These are phyloP conservation scores for Fusarium sp. DNA, from an alignment of 2,329 filamentous ascomycete genomes.

Conservation along the genomic window DNA sequence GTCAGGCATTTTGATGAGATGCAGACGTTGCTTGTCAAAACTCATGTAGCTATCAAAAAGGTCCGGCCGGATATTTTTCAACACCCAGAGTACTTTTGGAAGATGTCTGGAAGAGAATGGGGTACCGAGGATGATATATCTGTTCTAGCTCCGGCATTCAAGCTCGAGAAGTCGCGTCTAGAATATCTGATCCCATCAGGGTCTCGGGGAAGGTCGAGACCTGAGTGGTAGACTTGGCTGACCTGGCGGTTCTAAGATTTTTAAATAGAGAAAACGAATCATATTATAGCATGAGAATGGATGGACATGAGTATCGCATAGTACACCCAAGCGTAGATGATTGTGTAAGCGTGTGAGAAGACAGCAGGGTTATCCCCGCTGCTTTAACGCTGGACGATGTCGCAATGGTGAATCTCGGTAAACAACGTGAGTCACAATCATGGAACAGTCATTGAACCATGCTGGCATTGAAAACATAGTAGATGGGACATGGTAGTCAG, in stretches of 20 bases:
- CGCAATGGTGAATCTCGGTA: too few relatives aligned
- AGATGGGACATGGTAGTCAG: too few relatives aligned
- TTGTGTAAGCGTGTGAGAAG: too few relatives aligned
- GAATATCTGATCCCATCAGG: background rate
- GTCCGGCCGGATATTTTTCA: slow-evolving; percentile 7
- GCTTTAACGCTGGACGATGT: too few relatives aligned
- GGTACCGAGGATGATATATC: slow-evolving; percentile 8
- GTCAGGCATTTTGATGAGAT: slow-evolving; percentile 40
- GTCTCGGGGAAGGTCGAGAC: background rate
- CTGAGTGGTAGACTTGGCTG: background rate
- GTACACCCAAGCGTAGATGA: too few relatives aligned
- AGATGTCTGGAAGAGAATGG: slow-evolving; percentile 17
- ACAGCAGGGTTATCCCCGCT: too few relatives aligned
- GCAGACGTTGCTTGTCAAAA: slow-evolving; percentile 13
- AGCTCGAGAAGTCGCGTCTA: background rate
- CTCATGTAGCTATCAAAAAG: slow-evolving; percentile 13
- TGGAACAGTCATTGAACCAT: too few relatives aligned
- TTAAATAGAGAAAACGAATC: too few relatives aligned
- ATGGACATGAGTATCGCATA: too few relatives aligned
- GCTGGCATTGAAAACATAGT: too few relatives aligned
- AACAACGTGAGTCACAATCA: too few relatives aligned
- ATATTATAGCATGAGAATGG: too few relatives aligned
- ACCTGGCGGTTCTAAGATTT: background rate
- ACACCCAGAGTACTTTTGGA: slow-evolving; percentile 15
- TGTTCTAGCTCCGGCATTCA: slow-evolving; percentile 16